Evolutionary conservation across 2,329 filamentous ascomycete species (phyloP).

Genomic region (Aureobasidium lini): DNA sequence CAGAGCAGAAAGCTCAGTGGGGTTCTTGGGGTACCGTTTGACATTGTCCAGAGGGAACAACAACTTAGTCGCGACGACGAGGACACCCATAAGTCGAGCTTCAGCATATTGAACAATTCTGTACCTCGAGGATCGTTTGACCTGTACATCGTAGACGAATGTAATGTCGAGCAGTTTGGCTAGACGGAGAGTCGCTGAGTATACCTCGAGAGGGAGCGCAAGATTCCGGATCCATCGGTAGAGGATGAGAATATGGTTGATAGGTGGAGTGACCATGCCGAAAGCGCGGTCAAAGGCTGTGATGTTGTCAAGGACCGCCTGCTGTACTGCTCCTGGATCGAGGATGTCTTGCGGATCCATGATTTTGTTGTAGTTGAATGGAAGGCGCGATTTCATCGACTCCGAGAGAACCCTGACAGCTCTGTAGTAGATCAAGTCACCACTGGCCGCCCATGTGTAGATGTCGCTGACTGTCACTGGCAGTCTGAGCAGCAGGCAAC

Average conservation of each 20-base stretch:
- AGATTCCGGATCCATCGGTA: slow-evolving; percentile 64
- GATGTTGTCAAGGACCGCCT: slow-evolving; percentile 53
- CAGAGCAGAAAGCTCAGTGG: slow-evolving; percentile 51
- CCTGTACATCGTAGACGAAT: slow-evolving; percentile 44
- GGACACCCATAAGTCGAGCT: slow-evolving; percentile 59
- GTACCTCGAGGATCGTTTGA: slow-evolving; percentile 28
- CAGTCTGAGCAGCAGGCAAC: slow-evolving; percentile 63
- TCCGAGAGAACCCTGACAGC: slow-evolving; percentile 53
- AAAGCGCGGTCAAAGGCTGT: slow-evolving; percentile 61
- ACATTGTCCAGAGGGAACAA: slow-evolving; percentile 64
- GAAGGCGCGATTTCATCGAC: slow-evolving; percentile 59
- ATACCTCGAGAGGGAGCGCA: slow-evolving; percentile 66
- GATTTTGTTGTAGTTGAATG: slow-evolving; percentile 51
- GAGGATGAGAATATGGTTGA: slow-evolving; percentile 63
- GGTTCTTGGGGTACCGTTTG: slow-evolving; percentile 42
- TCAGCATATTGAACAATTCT: slow-evolving; percentile 62
- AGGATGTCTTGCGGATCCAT: slow-evolving; percentile 48
- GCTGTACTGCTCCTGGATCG: slow-evolving; percentile 54
- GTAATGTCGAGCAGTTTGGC: slow-evolving; percentile 44
- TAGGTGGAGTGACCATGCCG: slow-evolving; percentile 60
- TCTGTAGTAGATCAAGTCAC: slow-evolving; percentile 64
- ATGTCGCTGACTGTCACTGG: slow-evolving; percentile 72
- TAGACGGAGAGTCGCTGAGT: slow-evolving; percentile 51
- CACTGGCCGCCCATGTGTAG: slow-evolving; percentile 55
- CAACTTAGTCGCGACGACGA: slow-evolving; percentile 72